These are phyloP conservation scores for Quercus aquifolioides DNA, from an alignment of 306 rosid genomes.

Conservation along the genomic window DNA sequence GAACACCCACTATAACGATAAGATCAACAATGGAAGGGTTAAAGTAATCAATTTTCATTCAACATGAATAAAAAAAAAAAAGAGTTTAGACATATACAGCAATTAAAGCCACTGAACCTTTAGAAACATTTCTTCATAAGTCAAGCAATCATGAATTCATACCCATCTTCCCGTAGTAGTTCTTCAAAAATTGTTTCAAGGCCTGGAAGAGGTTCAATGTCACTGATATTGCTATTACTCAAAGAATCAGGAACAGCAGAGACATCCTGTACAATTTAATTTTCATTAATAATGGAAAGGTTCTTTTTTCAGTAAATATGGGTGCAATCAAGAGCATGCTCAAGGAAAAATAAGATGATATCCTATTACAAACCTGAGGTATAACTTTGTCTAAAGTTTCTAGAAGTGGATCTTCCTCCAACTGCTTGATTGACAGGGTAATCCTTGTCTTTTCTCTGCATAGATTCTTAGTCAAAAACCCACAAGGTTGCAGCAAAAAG, in stretches of 20 bases:
- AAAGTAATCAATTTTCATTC: too few species aligned
- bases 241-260: constrained; percentile 38
- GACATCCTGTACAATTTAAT: constrained; percentile 44
- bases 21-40: too few species aligned
- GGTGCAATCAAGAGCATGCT: background rate
- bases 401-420: constrained; percentile 95
- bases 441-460: constrained; percentile 52
- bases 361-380: constrained; percentile 68
- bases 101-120: too few species aligned
- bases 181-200: constrained; percentile 79
- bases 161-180: constrained; percentile 83
- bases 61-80: too few species aligned
- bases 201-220: constrained; percentile 87
- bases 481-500: background rate
- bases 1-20: too few species aligned
- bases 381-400: constrained; percentile 96
- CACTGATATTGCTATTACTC: constrained; percentile 19
- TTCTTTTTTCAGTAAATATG: background rate
- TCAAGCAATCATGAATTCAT: constrained; percentile 2
- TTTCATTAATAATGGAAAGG: constrained; percentile 7
- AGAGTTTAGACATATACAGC: too few species aligned
- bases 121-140: background rate
- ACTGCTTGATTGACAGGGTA: constrained; percentile 69
- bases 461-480: background rate
- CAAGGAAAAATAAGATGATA: background rate